phyloP scores from a whole-genome alignment of 768 basidiomycete genomes.

The Lentinula sp. region DNA sequence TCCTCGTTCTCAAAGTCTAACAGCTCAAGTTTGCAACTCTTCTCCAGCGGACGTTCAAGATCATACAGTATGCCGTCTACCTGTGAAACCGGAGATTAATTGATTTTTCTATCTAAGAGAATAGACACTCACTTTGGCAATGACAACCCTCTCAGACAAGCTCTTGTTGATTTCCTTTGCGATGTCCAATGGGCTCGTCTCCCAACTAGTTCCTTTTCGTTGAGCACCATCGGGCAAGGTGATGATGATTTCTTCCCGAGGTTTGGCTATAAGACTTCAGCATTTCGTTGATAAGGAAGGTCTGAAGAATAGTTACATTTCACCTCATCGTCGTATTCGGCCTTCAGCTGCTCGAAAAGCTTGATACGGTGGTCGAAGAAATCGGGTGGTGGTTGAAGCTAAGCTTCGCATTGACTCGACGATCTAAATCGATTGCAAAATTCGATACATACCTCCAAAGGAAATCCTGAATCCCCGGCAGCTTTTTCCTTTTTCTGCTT shows the following conservation, averaged over 20 bases:
- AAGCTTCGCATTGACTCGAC: conserved; percentile 11
- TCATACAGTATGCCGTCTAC: conserved; percentile 91
- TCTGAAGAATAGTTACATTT: conserved; percentile 43
- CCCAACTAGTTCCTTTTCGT: conserved; percentile 85
- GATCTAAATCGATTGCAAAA: not conserved
- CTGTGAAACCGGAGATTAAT: conserved; percentile 27
- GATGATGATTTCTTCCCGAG: conserved; percentile 76
- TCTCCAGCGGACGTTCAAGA: conserved; percentile 90
- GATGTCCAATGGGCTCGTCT: conserved; percentile 89
- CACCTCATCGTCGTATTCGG: conserved; percentile 75
- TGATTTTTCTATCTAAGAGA: not conserved
- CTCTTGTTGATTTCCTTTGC: conserved; percentile 85
- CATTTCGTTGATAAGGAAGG: not conserved
- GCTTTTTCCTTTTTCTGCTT: conserved; percentile 4
- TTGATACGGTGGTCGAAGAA: conserved; percentile 89
- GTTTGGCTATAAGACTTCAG: conserved; percentile 48
- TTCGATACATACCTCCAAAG: conserved; percentile 51
- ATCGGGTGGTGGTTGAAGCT: conserved; percentile 79
- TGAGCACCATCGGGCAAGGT: conserved; percentile 84
- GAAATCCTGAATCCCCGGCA: conserved; percentile 33
- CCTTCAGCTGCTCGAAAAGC: conserved; percentile 84
- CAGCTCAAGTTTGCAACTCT: conserved; percentile 71
- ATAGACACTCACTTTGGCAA: conserved; percentile 65
- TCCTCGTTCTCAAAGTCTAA: conserved; percentile 92
- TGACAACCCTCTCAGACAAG: conserved; percentile 84